These are phyloP conservation scores for Odontarrhena argentea DNA, from an alignment of 345 rosid genomes.

Conservation along the genomic window DNA sequence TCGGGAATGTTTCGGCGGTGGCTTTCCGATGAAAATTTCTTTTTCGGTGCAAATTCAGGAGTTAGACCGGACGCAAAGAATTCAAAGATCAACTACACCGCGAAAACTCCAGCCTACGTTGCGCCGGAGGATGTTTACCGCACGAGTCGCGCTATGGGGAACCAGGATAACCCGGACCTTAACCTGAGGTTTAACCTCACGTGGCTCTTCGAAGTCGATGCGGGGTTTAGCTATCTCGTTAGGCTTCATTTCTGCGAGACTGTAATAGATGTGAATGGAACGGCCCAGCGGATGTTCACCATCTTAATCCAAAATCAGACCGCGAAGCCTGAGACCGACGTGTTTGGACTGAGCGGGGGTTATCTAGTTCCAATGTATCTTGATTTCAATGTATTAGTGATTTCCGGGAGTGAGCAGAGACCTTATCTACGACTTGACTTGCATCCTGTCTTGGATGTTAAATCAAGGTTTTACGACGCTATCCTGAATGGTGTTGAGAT, in stretches of 20 bases:
- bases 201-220: conserved; percentile 43
- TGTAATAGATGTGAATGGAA: background rate
- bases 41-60: background rate
- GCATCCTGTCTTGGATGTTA: background rate
- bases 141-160: conserved; percentile 30
- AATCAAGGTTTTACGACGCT: background rate
- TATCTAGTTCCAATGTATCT: conserved; percentile 27
- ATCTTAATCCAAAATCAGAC: background rate
- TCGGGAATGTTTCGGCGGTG: conserved; percentile 48
- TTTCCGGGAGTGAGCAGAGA: background rate
- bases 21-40: background rate
- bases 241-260: conserved; percentile 49
- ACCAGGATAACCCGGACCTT: accelerated
- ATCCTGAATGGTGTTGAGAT: conserved; percentile 57
- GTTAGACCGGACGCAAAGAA: accelerated
- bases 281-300: conserved; percentile 27
- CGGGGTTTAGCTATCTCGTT: conserved; percentile 33
- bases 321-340: conserved; percentile 1
- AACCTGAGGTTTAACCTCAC: conserved; percentile 37
- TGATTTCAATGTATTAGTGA: conserved; percentile 31
- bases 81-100: background rate
- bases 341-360: conserved; percentile 31
- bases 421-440: conserved; percentile 31
- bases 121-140: conserved; percentile 34
- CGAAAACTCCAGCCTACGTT: background rate